phyloP scores from a whole-genome alignment of 306 rosid genomes.

The Quercus glauca region DNA sequence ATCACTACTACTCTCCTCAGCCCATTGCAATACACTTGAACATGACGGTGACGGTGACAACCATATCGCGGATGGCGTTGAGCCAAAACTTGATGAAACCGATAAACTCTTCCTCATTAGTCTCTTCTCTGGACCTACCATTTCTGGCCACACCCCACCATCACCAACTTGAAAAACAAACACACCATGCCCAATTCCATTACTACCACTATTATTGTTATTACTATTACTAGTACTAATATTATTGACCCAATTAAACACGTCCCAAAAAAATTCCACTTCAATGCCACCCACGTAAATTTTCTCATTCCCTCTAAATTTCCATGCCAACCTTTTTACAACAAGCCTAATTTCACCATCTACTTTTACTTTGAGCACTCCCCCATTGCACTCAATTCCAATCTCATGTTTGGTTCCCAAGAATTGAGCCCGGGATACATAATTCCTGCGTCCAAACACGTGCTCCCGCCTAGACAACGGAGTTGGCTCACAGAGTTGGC shows the following conservation, averaged over 20 bases:
- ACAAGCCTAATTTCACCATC: constrained; percentile 48
- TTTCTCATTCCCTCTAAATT: constrained; percentile 85
- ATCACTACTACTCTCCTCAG: constrained; percentile 84
- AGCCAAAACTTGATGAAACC: constrained; percentile 16
- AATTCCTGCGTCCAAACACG: constrained; percentile 58
- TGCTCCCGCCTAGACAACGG: constrained; percentile 69
- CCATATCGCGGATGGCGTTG: constrained; percentile 14
- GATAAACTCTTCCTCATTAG: constrained; percentile 60
- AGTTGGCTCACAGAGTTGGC: constrained; percentile 20
- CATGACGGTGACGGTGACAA: constrained; percentile 34
- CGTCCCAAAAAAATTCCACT: constrained; percentile 77
- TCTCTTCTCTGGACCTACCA: constrained; percentile 67
- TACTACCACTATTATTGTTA: not conserved
- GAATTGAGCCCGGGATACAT: constrained; percentile 53
- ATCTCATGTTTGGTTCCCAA: constrained; percentile 68
- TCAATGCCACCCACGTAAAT: constrained; percentile 54
- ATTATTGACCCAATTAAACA: too few relatives aligned
- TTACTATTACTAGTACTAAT: constrained; percentile 14
- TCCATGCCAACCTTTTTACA: constrained; percentile 76
- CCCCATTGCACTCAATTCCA: constrained; percentile 59
- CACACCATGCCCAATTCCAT: constrained; percentile 57
- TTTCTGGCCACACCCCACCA: constrained; percentile 74
- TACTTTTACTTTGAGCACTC: constrained; percentile 54
- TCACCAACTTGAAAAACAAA: constrained; percentile 77
- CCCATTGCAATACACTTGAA: constrained; percentile 73